A percentile compares a stretch with the other conserved stretches of the same genome.
Conservation (phyloP, 1,139 yeast species). For the Hansenula lynferdii region DNA sequence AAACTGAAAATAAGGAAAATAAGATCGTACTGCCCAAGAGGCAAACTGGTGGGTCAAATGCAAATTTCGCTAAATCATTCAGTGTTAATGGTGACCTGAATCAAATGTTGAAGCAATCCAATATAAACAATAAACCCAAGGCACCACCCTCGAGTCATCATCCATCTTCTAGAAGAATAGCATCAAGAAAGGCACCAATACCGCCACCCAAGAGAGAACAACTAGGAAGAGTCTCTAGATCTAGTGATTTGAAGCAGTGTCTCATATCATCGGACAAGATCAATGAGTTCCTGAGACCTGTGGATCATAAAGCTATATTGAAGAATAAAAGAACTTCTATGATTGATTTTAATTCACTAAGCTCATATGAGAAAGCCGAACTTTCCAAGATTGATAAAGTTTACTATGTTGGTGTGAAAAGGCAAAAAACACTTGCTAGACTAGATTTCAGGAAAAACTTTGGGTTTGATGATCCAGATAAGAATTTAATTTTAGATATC, state of each 20-base stretch:
- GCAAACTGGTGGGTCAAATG: neutral
- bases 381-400: conserved; percentile 38
- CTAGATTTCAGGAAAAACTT: conserved; percentile 35
- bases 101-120: conserved; percentile 1
- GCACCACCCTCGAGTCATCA: too few species aligned
- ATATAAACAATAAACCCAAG: neutral
- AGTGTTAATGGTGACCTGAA: conserved; percentile 15
- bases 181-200: neutral
- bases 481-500: conserved; percentile 51
- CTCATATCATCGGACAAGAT: neutral
- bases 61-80: conserved; percentile 13
- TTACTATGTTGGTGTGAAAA: conserved; percentile 32
- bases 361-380: conserved; percentile 51
- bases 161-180: neutral
- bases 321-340: neutral
- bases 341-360: conserved; percentile 21
- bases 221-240: neutral
- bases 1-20: too few species aligned
- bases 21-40: too few species aligned
- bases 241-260: neutral
- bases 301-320: too few species aligned
- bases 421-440: too few species aligned
- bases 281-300: neutral
- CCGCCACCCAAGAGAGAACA: neutral
- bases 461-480: conserved; percentile 70